phyloP scores from a whole-genome alignment of 73 alveolate genomes.

The Symbiodinium natans region DNA sequence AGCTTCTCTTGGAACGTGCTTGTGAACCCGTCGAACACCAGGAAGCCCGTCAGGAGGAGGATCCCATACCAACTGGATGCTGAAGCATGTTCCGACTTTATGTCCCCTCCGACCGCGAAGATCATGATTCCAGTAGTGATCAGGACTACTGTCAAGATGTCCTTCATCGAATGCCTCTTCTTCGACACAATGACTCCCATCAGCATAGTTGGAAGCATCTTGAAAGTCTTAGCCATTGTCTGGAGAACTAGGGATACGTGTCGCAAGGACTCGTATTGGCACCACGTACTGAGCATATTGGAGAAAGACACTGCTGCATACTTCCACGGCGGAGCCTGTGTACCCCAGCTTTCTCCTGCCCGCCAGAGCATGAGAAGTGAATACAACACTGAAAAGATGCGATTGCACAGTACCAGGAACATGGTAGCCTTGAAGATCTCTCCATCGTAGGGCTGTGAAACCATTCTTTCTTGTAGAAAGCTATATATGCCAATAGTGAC shows the following conservation, averaged over 20 bases:
- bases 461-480: slow-evolving; percentile 70
- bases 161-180: slow-evolving; percentile 24
- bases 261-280: slow-evolving; percentile 61
- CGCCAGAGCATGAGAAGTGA: slow-evolving; percentile 14
- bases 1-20: slow-evolving; percentile 50
- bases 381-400: slow-evolving; percentile 47
- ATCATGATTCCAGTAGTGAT: background rate
- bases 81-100: slow-evolving; percentile 28
- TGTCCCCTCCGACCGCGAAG: slow-evolving; percentile 62
- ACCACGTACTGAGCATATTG: slow-evolving; percentile 76
- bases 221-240: slow-evolving; percentile 82
- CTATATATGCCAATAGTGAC: slow-evolving; percentile 59
- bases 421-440: slow-evolving; percentile 39
- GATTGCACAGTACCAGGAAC: slow-evolving; percentile 83
- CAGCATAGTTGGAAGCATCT: slow-evolving; percentile 82
- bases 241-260: slow-evolving; percentile 51
- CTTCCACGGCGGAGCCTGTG: slow-evolving; percentile 57
- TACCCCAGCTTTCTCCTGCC: slow-evolving; percentile 35
- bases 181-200: slow-evolving; percentile 29
- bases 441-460: background rate
- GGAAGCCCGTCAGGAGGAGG: slow-evolving; percentile 31
- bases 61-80: slow-evolving; percentile 59
- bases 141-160: background rate
- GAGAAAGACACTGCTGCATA: slow-evolving; percentile 71
- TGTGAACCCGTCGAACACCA: slow-evolving; percentile 55